Conservation (phyloP, 371 early-diverging fungal species). For the Blakeslea trispora region DNA sequence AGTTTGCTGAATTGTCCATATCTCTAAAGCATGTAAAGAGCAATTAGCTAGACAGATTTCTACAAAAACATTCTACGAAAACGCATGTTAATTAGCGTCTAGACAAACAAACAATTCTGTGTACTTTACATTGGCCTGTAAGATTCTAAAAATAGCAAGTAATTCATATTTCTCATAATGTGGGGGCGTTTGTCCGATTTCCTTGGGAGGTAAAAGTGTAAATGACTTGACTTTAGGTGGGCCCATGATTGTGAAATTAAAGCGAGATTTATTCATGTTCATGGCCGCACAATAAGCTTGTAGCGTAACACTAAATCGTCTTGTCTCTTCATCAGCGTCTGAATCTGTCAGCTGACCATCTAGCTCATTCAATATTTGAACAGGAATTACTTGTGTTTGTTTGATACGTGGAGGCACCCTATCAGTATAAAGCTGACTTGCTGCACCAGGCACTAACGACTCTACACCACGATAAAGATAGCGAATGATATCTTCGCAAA, state of each 20-base stretch:
- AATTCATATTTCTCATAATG: constrained; percentile 39
- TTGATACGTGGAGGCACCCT: constrained; percentile 23
- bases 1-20: constrained; percentile 25
- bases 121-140: constrained; percentile 32
- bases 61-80: constrained; percentile 33
- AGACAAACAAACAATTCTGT: constrained; percentile 6
- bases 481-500: constrained; percentile 36
- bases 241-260: constrained; percentile 19
- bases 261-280: constrained; percentile 42
- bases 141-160: constrained; percentile 33
- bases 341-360: constrained; percentile 21
- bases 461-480: constrained; percentile 35
- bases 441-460: constrained; percentile 20
- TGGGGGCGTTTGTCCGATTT: constrained; percentile 22
- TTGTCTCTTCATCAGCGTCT: constrained; percentile 11
- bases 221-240: constrained; percentile 20
- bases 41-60: constrained; percentile 29
- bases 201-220: constrained; percentile 32
- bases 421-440: constrained; percentile 14
- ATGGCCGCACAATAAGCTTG: constrained; percentile 45
- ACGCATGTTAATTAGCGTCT: neutral
- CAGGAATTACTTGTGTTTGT: constrained; percentile 8
- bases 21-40: constrained; percentile 30
- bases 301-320: constrained; percentile 24
- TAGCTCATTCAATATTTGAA: constrained; percentile 7